Percentiles rank a stretch among this genome's conserved stretches.
Conservation (phyloP, 495 filamentous ascomycete genomes). For the Pseudoneurospora amorphoporcata region DNA sequence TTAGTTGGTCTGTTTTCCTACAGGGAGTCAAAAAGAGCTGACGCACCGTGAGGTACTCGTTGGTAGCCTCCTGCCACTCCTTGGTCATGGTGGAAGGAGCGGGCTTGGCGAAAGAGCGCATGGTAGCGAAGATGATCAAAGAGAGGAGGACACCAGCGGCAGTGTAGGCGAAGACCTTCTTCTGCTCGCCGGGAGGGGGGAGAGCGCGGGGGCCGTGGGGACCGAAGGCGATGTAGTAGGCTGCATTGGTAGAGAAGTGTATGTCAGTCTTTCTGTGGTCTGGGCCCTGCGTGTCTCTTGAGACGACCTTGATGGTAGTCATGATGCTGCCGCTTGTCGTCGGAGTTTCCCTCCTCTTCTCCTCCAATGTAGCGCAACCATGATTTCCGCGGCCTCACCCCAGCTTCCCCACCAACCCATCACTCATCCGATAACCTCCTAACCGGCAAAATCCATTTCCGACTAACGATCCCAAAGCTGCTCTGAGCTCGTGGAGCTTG, state of each 20-base stretch:
- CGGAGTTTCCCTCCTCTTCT: neutral
- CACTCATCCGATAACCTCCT: neutral
- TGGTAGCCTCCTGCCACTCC: slow-evolving; percentile 86
- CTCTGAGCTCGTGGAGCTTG: neutral
- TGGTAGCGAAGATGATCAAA: slow-evolving; percentile 52
- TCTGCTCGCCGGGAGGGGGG: slow-evolving; percentile 70
- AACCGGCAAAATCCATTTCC: neutral
- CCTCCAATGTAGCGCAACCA: neutral
- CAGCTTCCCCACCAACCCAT: neutral
- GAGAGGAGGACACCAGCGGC: slow-evolving; percentile 47
- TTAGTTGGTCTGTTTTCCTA: neutral
- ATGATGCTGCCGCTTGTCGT: neutral
- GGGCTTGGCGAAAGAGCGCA: slow-evolving; percentile 55
- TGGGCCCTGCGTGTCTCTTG: neutral
- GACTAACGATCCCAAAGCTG: neutral
- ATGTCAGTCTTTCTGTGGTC: slow-evolving; percentile 1
- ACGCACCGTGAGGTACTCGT: slow-evolving; percentile 80
- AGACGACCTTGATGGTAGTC: slow-evolving; percentile 6
- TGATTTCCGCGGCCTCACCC: neutral
- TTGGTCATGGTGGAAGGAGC: slow-evolving; percentile 80
- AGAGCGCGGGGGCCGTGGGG: slow-evolving; percentile 82
- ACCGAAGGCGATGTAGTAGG: slow-evolving; percentile 98
- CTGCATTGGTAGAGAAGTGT: slow-evolving; percentile 35
- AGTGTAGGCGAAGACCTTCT: slow-evolving; percentile 64
- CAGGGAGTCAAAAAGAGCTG: neutral